Conservation (phyloP, 176 grass and related monocot species). For the Poa annua region DNA sequence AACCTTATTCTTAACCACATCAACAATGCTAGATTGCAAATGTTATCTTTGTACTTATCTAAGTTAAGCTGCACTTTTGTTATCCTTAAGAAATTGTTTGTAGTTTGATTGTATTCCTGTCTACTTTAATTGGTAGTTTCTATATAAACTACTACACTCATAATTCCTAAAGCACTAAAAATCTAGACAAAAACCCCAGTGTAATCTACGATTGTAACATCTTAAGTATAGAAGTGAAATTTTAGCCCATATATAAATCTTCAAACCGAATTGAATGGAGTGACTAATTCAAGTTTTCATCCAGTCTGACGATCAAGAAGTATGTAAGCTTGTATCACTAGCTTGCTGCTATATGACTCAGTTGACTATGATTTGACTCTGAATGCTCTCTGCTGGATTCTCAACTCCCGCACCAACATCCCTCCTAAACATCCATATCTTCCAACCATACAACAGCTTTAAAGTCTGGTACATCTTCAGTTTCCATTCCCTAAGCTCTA, state of each 20-base stretch:
- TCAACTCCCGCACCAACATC: no score
- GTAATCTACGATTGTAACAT: neutral
- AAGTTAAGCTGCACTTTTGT: constrained; percentile 29
- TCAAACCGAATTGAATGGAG: neutral
- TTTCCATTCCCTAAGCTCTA: no score
- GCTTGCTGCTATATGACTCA: constrained; percentile 13
- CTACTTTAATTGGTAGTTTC: neutral
- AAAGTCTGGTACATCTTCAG: no score
- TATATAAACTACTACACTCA: neutral
- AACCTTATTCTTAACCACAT: neutral
- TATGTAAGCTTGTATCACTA: neutral
- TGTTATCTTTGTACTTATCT: neutral
- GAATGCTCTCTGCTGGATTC: neutral
- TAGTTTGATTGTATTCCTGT: neutral
- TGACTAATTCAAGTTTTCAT: neutral
- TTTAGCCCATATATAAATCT: neutral
- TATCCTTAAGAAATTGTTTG: neutral
- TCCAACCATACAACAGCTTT: no score
- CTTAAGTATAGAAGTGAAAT: neutral
- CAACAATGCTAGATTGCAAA: neutral
- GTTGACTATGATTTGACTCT: neutral
- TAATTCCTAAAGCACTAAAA: neutral
- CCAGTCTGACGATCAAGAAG: neutral
- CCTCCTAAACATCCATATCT: no score
- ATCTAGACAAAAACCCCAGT: neutral